Percentiles rank a stretch among this genome's conserved stretches.
phyloP scores from a whole-genome alignment of 177 flowering plant species.

The Tripterygium wilfordii region DNA sequence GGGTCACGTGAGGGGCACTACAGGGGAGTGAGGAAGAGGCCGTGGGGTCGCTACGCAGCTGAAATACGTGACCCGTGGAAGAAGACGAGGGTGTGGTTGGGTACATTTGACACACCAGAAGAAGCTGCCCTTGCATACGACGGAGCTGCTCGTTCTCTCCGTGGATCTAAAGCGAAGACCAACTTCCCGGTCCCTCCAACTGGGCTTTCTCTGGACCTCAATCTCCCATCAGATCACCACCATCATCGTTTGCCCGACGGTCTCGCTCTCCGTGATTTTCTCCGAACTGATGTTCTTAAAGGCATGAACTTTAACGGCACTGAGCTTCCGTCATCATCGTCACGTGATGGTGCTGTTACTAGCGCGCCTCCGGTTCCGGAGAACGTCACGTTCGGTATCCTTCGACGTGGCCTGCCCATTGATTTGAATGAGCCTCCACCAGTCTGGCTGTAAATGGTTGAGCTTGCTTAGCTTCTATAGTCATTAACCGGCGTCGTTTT shows the following conservation, averaged over 20 bases:
- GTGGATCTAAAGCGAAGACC: conserved; percentile 70
- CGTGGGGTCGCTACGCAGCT: conserved; percentile 86
- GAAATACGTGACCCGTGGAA: conserved; percentile 82
- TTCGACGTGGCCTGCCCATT: conserved; percentile 51
- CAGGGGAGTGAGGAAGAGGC: conserved; percentile 82
- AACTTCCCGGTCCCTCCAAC: conserved; percentile 34
- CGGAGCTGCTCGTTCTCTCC: conserved; percentile 57
- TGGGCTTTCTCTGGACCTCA: conserved; percentile 23
- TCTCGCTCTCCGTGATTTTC: conserved; percentile 31
- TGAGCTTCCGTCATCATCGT: too few species aligned
- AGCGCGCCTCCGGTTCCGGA: too few species aligned
- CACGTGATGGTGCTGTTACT: too few species aligned
- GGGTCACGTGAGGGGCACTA: conserved; percentile 57
- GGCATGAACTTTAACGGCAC: conserved; percentile 10
- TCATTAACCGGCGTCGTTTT: too few species aligned
- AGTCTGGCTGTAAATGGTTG: conserved; percentile 23
- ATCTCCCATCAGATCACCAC: conserved; percentile 21
- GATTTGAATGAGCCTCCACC: conserved; percentile 78
- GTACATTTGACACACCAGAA: conserved; percentile 72
- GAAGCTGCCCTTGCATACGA: conserved; percentile 85
- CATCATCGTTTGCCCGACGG: conserved; percentile 17
- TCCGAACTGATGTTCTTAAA: conserved; percentile 30
- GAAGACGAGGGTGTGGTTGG: conserved; percentile 74
- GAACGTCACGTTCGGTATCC: too few species aligned
- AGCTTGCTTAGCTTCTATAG: too few species aligned